Conservation (phyloP, 1,284 basidiomycete species). For the Sporisorium iseilematis-ciliati region DNA sequence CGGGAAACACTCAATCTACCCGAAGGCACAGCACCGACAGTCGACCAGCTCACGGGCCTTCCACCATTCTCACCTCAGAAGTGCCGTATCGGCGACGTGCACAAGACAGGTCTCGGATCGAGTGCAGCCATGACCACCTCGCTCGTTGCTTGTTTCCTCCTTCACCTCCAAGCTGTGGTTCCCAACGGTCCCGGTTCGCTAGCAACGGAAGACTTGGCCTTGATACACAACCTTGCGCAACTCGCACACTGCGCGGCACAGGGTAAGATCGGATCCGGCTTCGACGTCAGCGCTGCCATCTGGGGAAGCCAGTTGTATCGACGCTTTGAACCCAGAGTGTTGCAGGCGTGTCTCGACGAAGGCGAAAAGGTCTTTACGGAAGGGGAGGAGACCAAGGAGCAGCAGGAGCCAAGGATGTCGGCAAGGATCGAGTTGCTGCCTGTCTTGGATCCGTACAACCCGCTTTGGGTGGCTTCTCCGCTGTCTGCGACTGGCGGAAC, state of each 20-base stretch:
- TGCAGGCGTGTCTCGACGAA: constrained; percentile 54
- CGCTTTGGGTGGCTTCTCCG: constrained; percentile 61
- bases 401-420: constrained; percentile 15
- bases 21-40: constrained; percentile 52
- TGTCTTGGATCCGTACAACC: constrained; percentile 57
- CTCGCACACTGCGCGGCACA: constrained; percentile 96
- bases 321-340: constrained; percentile 79
- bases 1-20: constrained; percentile 74
- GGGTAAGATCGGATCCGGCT: constrained; percentile 97
- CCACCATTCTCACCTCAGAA: constrained; percentile 76
- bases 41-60: constrained; percentile 73
- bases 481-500: constrained; percentile 16
- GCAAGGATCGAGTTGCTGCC: constrained; percentile 40
- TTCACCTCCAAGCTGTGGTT: constrained; percentile 77
- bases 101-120: constrained; percentile 98
- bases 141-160: constrained; percentile 84
- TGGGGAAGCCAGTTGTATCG: constrained; percentile 95
- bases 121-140: constrained; percentile 97
- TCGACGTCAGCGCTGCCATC: constrained; percentile 93
- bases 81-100: constrained; percentile 77
- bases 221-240: constrained; percentile 92
- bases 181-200: constrained; percentile 28
- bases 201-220: constrained; percentile 49
- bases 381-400: constrained; percentile 40
- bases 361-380: constrained; percentile 49